Evolutionary conservation across 148 eudicot species (phyloP), one percentile per base, ranked within the genome.

Genomic region (Nepenthes gracilis): DNA sequence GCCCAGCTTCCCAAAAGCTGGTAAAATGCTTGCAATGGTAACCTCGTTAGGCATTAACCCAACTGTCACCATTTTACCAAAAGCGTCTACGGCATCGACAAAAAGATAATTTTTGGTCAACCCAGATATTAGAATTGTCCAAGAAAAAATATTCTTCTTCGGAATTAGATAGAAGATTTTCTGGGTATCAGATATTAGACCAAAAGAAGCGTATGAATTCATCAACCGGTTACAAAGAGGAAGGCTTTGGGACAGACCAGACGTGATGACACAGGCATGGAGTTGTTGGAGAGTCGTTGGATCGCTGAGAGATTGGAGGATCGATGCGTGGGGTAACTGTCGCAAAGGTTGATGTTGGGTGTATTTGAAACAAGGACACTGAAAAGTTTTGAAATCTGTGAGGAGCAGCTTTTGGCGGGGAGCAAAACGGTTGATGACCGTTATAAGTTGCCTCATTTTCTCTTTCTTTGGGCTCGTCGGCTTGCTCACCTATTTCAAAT

Each of bases 61-160:
- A 60, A 2, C 43, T 2, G 11, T 8, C 48, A 75, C 51, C 85
- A 83, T 80, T 47, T 67, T 72, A 12, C 56, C 36, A 40, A 83
- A 80, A 1, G 34, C 62, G 53, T 52, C 64, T 2, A 76, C n/a
- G 40, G 81, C 80, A 52, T 83, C 72, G 36, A 61, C 0, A 32
- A 80, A 73, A 64, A 57, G 69, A 12, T 57, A 56, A 61, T 79
- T 71, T 76, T 73, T 83, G 3, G 64, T 55, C 7, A 77, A 70
- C 65, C 83, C 83, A 57, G 72, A 72, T 23, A 79, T 61, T 62
- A 75, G 55, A 58, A 80, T 72, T 5, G 87, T 80, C 84, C 82
- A 83, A 59, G 87, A 80, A 59, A 77, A 72, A 33, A 72, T 33
- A 49, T 80, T 83, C 55, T 80, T 83, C 23, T 64, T 9, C 33